Evolutionary conservation across 768 basidiomycete genomes (phyloP), one percentile per base, ranked within the genome.

Genomic region (Trametes gibbosa): DNA sequence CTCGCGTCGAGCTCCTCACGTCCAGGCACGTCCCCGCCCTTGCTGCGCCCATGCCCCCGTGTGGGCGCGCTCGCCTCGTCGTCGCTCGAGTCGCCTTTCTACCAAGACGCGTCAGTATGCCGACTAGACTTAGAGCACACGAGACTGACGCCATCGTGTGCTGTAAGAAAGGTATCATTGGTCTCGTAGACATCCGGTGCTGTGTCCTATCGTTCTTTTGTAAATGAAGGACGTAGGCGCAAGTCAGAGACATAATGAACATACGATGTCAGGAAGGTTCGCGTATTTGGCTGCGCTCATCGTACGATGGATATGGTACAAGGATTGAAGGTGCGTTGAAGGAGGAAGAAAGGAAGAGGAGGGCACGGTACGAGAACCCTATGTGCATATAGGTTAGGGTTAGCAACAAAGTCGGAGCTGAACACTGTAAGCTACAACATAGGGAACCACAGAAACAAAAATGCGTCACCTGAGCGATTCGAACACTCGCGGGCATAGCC

Each of bases 141-240:
- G 21, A 50, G 45, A 74, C 82, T 58, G 69, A 87, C 89, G 62
- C 79, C 78, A 21, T 74, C 72, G 49, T 81, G 77, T 27, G 80
- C 70, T 16, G 79, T 71, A 14, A 81, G 85, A 67, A 86, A 80
- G 16, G 83, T 77, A 64, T 96, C 94, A 46, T 91, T 89, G 0
- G 94, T 96, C 70, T 96, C 94, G 69, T 96, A 96, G 43, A 96
- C 84, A 71, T 96, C 94, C 40, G 84, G 92, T 1, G 91, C 92
- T 13, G 90, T 91, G 74, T 95, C 93, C 93, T 96, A 35, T 66
- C n/a, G 58, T 58, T 54, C 34, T 21, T 34, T 27, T 14, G 37
- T 46, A 24, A 46, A 40, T 34, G 45, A 17, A 34, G 13, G 43
- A 40, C 32, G 45, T 13, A 34, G 13, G 12, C 21, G 23, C 23